These are phyloP conservation scores for Neofusicoccum sp. DNA, from an alignment of 2,329 filamentous ascomycete genomes.

Conservation along the genomic window DNA sequence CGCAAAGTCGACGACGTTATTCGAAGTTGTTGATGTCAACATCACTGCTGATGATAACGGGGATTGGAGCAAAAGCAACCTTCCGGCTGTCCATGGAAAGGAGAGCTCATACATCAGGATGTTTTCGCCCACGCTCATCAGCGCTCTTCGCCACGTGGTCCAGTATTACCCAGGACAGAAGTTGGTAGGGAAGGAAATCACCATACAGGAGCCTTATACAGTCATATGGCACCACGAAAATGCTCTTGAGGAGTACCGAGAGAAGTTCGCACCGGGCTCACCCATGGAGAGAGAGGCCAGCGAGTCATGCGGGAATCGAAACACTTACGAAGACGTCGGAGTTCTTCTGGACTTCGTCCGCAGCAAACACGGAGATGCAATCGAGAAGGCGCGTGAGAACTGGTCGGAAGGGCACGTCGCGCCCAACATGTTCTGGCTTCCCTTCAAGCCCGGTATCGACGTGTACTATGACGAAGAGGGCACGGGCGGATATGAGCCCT, in stretches of 20 bases:
- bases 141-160: constrained; percentile 17
- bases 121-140: not conserved
- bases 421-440: constrained; percentile 23
- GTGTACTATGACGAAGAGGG: constrained; percentile 21
- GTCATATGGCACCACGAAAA: constrained; percentile 21
- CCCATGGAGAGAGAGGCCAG: not conserved
- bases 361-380: constrained; percentile 18
- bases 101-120: constrained; percentile 13
- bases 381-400: constrained; percentile 21
- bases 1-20: not conserved
- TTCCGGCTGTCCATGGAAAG: not conserved
- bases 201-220: constrained; percentile 10
- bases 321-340: constrained; percentile 25
- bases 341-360: constrained; percentile 24
- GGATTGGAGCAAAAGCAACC: not conserved
- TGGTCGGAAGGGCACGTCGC: constrained; percentile 11
- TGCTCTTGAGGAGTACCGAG: constrained; percentile 11
- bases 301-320: constrained; percentile 13
- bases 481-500: constrained; percentile 16
- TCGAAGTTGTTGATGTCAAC: constrained; percentile 12
- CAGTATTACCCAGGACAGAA: constrained; percentile 21
- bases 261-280: not conserved
- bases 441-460: constrained; percentile 24
- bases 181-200: constrained; percentile 3
- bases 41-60: not conserved